Evolutionary conservation across 106 monocot genomes (phyloP), one percentile per base, ranked within the genome.

Genomic region (Alisma plantagoaquatica): DNA sequence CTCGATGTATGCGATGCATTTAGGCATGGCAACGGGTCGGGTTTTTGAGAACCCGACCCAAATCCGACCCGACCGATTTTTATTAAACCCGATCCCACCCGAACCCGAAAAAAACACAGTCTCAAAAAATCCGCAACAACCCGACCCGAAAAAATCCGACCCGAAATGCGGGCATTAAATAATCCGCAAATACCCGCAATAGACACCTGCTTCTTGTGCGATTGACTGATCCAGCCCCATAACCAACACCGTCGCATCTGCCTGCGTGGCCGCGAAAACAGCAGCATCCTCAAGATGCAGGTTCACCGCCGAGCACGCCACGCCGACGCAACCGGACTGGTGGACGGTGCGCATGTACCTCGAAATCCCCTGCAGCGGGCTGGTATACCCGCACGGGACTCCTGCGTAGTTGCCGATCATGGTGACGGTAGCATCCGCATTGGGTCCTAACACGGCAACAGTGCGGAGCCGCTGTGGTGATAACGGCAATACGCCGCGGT

Each of bases 331-430:
- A 6, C 87, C 87, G 1, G 50, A 11, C 43, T 55, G 77, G 66
- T 72, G 76, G 16, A 63, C 41, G 17, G 55, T 52, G 28, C 15
- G 57, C 18, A 33, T 74, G 15, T 80, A 80, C 29, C 50, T 59
- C 1, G 47, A 53, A n/a, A 79, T 74, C 7, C 80, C 80, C 52
- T 90, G 46, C 7, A 70, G 57, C 2, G 86, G 73, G 17, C 60
- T 76, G 3, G 70, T 77, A 63, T 80, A 80, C 11, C 48, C 31
- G 44, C 82, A 88, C 0, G 87, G 72, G 24, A 67, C 23, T 18
- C 84, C 84, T 0, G 86, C 86, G 14, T 86, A 86, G 54, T 86
- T 86, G 15, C 86, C 86, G 49, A 80, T 77, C 86, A 86, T 86
- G 42, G 86, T 69, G 28, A 33, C 21, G n/a, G 80, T 80, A 46